Evolutionary conservation across 2,329 filamentous ascomycete genomes (phyloP), one percentile per base, ranked within the genome.

Genomic region (Elsinoe australis): DNA sequence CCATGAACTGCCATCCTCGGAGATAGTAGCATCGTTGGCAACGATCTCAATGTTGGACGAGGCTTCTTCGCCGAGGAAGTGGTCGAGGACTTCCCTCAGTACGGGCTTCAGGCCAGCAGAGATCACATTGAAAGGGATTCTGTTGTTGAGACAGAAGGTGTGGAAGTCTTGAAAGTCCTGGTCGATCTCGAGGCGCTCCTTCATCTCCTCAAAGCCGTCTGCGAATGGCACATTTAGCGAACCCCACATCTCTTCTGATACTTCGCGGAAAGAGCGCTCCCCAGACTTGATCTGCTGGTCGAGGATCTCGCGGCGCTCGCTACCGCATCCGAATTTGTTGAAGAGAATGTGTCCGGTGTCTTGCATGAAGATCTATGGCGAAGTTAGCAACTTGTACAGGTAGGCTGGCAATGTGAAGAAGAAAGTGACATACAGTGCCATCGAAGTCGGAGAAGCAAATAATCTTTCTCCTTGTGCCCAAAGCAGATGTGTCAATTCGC

Each of bases 221-320:
- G 82, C 80, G 57, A 84, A 83, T 1, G 80, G 79, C 0, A 84
- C 73, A 52, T 78, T 71, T 6, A 85, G 66, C 0, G 79, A 83
- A 5, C 75, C 76, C 78, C 80, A 84, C 75, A 84, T 82, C 61
- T 84, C 80, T 54, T 83, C 80, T 0, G 79, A 83, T n/a, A 81
- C 79, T 3, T 83, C 80, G 44, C 79, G 72, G 69, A 84, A 84
- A 0, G 78, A 79, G 10, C 80, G 74, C 60, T 81, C 76, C 59
- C 81, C 81, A 3, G 65, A 71, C 57, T 80, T 77, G 63, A 84
- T 81, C 56, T 84, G 78, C 51, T 75, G 67, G 51, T 83, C 80
- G 44, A 83, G 73, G 32, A 72, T 56, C 49, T 74, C 64, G 42
- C 79, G 74, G 50, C 70, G 69, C 52, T 73, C 68, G 17, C 69